Evolutionary conservation across 768 basidiomycete species (phyloP).

Genomic region (Tremella fuciformis): DNA sequence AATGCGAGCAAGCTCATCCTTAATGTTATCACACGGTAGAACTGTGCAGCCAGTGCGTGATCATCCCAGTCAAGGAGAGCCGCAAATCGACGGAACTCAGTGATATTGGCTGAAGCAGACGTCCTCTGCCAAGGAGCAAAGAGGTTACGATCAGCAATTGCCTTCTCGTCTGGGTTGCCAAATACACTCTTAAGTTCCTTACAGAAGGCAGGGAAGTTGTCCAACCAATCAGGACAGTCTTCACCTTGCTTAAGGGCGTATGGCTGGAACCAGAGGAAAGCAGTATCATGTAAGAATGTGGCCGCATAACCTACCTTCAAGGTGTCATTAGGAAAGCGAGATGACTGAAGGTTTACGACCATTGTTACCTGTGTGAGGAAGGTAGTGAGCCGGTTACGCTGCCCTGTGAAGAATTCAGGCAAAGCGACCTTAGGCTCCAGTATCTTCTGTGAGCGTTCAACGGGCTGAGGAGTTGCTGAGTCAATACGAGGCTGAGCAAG

Average conservation of each 20-base stretch:
- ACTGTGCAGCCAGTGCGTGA: background rate
- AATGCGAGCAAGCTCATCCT: conserved; percentile 1
- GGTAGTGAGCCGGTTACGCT: background rate
- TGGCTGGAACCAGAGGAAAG: background rate
- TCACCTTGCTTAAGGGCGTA: background rate
- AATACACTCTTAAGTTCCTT: background rate
- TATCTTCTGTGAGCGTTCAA: no score
- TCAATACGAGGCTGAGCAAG: background rate
- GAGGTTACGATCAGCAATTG: background rate
- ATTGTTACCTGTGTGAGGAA: background rate
- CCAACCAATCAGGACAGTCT: no score
- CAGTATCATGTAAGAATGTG: background rate
- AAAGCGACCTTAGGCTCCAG: background rate
- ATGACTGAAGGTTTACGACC: background rate
- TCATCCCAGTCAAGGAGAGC: background rate
- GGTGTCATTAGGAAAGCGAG: background rate
- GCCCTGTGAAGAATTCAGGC: background rate
- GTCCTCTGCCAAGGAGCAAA: background rate
- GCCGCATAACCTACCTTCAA: background rate
- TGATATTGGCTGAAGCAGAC: background rate
- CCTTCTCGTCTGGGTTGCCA: background rate
- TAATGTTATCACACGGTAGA: background rate
- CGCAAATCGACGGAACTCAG: background rate
- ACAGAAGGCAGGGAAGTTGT: background rate
- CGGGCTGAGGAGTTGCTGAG: no score